Evolutionary conservation across 2,329 filamentous ascomycete species (phyloP).

Genomic region (Chaetomium sp.): DNA sequence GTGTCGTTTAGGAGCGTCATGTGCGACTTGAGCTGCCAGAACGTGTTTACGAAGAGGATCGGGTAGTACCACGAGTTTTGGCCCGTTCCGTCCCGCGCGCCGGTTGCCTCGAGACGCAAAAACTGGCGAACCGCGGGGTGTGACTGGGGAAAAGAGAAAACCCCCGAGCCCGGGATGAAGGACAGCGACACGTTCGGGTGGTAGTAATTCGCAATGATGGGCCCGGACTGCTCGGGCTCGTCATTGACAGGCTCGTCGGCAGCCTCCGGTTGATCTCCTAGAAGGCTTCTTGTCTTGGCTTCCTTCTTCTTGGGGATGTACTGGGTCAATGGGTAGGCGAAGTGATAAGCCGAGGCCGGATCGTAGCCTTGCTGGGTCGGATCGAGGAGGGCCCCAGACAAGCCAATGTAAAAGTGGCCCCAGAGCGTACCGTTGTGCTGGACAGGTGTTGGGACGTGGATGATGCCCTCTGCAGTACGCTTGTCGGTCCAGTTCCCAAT

Average conservation of each 20-base stretch:
- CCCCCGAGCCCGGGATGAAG: constrained; percentile 78
- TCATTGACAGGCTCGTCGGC: constrained; percentile 55
- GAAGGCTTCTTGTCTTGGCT: constrained; percentile 81
- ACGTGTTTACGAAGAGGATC: constrained; percentile 88
- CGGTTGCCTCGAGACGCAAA: constrained; percentile 75
- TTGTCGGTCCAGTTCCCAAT: constrained; percentile 79
- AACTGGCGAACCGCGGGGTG: constrained; percentile 77
- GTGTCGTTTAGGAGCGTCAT: constrained; percentile 94
- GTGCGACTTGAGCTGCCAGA: constrained; percentile 91
- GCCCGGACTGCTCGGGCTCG: constrained; percentile 58
- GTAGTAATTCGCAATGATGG: constrained; percentile 83
- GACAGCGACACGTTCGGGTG: constrained; percentile 93
- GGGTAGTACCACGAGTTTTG: constrained; percentile 94
- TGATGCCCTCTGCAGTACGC: constrained; percentile 73
- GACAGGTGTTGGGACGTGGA: constrained; percentile 75
- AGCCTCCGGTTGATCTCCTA: constrained; percentile 58
- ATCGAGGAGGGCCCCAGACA: constrained; percentile 75
- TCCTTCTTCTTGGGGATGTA: constrained; percentile 91
- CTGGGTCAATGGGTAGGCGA: constrained; percentile 81
- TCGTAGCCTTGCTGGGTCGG: constrained; percentile 74
- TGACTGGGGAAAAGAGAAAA: constrained; percentile 65
- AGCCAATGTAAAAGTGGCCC: constrained; percentile 88
- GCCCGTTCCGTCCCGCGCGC: constrained; percentile 79
- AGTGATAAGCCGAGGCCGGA: constrained; percentile 75
- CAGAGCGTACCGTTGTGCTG: constrained; percentile 93